These are phyloP conservation scores for Cinnamomum micranthum DNA, from an alignment of 164 flowering plant species.

Conservation along the genomic window DNA sequence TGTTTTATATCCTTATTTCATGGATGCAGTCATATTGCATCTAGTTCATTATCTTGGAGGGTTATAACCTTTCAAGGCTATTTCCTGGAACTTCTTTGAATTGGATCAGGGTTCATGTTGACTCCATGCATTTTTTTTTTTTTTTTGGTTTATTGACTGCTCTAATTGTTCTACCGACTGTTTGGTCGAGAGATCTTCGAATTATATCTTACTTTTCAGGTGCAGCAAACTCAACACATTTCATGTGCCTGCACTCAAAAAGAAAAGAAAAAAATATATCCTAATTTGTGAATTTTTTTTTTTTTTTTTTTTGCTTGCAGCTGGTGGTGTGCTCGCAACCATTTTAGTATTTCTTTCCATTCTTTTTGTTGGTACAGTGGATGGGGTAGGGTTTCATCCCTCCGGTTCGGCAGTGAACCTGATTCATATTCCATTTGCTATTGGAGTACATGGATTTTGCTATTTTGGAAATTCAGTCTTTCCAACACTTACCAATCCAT, in stretches of 20 bases:
- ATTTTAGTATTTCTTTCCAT: constrained; percentile 52
- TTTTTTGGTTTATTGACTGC: constrained; percentile 64
- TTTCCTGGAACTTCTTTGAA: constrained; percentile 70
- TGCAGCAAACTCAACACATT: constrained; percentile 12
- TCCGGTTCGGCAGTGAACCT: constrained; percentile 52
- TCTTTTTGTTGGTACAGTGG: constrained; percentile 48
- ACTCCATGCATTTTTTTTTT: constrained; percentile 69
- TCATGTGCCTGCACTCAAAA: not conserved
- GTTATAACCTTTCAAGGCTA: constrained; percentile 77
- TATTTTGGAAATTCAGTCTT: constrained; percentile 82
- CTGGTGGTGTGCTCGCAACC: constrained; percentile 81
- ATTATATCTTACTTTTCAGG: constrained; percentile 84
- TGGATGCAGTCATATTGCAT: constrained; percentile 74
- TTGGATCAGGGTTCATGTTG: constrained; percentile 50
- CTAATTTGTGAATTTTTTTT: not conserved
- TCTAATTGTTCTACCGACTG: constrained; percentile 74
- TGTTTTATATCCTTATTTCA: constrained; percentile 11
- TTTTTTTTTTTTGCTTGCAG: too few relatives aligned
- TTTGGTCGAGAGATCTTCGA: constrained; percentile 77
- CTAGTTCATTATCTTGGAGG: constrained; percentile 88
- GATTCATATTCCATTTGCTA: constrained; percentile 70
- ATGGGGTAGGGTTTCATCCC: constrained; percentile 65
- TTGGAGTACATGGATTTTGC: constrained; percentile 90
- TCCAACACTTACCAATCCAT: constrained; percentile 91
- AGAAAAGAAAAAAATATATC: not conserved